A percentile compares a stretch with the other conserved stretches of the same genome.
phyloP scores from a whole-genome alignment of 179 eudicot genomes.

The Sideroxylon spinosum region DNA sequence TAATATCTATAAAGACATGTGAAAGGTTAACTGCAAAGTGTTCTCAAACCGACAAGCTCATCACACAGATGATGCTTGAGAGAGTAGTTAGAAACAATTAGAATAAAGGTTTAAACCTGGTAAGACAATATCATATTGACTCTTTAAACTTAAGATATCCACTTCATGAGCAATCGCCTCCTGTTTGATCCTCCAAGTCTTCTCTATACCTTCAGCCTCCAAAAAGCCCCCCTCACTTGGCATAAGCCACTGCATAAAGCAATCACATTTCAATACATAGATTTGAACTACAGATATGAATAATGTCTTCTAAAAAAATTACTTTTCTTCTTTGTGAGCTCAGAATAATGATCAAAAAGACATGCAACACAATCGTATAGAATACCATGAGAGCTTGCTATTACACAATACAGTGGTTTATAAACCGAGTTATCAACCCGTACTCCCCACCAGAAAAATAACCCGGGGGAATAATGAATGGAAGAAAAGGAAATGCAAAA shows the following conservation, averaged over 20 bases:
- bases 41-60: not conserved
- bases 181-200: constrained; percentile 75
- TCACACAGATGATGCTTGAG: not conserved
- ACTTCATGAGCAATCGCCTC: constrained; percentile 65
- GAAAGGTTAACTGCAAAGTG: not conserved
- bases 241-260: constrained; percentile 71
- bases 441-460: not conserved
- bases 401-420: not conserved
- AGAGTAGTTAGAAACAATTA: not conserved
- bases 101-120: constrained; percentile 49
- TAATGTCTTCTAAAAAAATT: not conserved
- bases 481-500: not conserved
- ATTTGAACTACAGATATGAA: not conserved
- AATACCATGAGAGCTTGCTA: not conserved
- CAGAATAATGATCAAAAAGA: not conserved
- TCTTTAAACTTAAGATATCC: constrained; percentile 57
- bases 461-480: not conserved
- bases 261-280: not conserved
- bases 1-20: not conserved
- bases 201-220: constrained; percentile 88
- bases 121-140: constrained; percentile 75
- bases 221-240: constrained; percentile 68
- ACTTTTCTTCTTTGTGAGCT: not conserved
- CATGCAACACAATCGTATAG: not conserved
- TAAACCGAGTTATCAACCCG: not conserved